phyloP scores from a whole-genome alignment of 148 eudicot genomes.

The Cornus controversa region DNA sequence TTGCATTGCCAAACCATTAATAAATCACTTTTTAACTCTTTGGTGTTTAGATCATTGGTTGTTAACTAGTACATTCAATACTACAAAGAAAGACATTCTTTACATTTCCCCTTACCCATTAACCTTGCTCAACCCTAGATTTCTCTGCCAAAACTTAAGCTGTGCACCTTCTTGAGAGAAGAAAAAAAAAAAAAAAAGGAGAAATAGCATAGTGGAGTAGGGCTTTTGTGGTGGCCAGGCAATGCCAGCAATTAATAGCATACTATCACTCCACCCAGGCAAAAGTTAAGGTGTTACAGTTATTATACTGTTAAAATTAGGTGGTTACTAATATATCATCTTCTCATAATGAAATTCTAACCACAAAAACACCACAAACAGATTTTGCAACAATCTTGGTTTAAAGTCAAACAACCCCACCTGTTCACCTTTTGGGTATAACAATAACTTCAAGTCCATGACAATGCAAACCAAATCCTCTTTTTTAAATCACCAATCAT shows the following conservation, averaged over 20 bases:
- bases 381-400: background rate
- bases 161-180: too few relatives aligned
- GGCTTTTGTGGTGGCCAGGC: background rate
- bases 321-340: background rate
- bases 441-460: background rate
- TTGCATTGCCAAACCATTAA: too few relatives aligned
- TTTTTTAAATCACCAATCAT: constrained; percentile 22
- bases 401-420: constrained; percentile 29
- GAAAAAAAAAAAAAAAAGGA: too few relatives aligned
- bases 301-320: background rate
- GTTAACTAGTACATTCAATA: too few relatives aligned
- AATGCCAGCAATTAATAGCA: too few relatives aligned
- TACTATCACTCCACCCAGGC: background rate
- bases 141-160: too few relatives aligned
- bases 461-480: constrained; percentile 15
- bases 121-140: too few relatives aligned
- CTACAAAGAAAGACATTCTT: too few relatives aligned
- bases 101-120: too few relatives aligned
- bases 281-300: background rate
- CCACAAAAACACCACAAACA: constrained; percentile 9
- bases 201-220: background rate
- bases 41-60: too few relatives aligned
- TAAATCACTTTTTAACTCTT: too few relatives aligned
- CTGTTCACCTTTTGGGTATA: constrained; percentile 1
- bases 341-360: constrained; percentile 23